Base-by-base conservation (phyloP, 1,284 basidiomycete species). In the Cutaneotrichosporon sp. region DNA sequence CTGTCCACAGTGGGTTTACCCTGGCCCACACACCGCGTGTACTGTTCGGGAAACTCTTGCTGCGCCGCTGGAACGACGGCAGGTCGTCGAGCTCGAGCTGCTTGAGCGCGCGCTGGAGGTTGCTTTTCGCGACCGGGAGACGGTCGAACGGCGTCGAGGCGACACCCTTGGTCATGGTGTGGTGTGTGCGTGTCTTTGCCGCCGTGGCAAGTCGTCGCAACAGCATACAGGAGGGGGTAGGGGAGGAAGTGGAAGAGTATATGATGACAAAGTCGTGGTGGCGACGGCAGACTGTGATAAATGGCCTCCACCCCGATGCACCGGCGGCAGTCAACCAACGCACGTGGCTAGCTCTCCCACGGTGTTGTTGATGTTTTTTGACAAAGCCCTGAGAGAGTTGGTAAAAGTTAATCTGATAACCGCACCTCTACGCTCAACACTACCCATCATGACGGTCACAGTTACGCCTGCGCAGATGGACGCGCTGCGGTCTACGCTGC, bases 1-100 rank as follows among this genome's bases (percentile, higher is more conserved):
- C 78, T 1, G 88, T 64, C 7, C 90, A 89, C 52, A 90, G 81
- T 0, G 94, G 92, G 1, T 85, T 80, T 43, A 90, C 84, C 67
- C 86, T 85, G 12, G 88, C 84, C 78, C 88, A 97, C 67, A 76
- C 51, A 2, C 71, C 68, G 37, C 53, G 45, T 4, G 62, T 56
- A 26, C 58, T 46, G 5, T 82, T 71, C 0, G 80, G 73, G 9
- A 78, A 60, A 82, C 78, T 48, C 81, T 78, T 59, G 80, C 83
- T 60, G 52, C 89, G 80, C 38, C 90, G 82, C 68, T 90, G 88
- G 13, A 86, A 65, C 58, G 84, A 86, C 0, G 89, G 87, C 13
- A 72, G 76, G 37, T 78, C 70, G 1, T 58, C 60, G 17, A 78
- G 65, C 17, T 56, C 43, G 1, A 74, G 53, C 20, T 47, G 63